Conservation (phyloP, 129 eudicot species). For the Flaveria bidentis region DNA sequence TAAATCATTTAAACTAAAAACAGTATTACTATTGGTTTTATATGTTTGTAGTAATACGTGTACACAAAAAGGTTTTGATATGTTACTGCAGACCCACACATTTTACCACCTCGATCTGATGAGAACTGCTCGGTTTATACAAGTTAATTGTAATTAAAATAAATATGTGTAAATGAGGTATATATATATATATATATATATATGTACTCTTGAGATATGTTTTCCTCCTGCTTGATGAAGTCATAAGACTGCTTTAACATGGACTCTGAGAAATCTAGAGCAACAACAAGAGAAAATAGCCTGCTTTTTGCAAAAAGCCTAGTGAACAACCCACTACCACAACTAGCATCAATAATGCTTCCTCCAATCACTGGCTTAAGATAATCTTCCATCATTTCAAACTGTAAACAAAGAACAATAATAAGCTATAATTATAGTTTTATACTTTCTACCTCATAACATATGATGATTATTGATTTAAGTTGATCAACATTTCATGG, state of each 20-base stretch:
- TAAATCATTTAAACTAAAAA: too few species aligned
- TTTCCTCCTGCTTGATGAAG: constrained; percentile 69
- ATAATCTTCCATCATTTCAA: constrained; percentile 76
- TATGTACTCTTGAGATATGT: constrained; percentile 75
- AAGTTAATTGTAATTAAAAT: too few species aligned
- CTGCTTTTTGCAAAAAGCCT: constrained; percentile 87
- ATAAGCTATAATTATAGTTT: neutral
- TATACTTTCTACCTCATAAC: neutral
- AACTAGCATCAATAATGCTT: constrained; percentile 88
- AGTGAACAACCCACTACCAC: constrained; percentile 88
- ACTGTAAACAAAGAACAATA: constrained; percentile 45
- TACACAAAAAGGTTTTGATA: too few species aligned
- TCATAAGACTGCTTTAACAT: constrained; percentile 75
- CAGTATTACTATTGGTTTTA: too few species aligned
- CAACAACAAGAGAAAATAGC: constrained; percentile 76
- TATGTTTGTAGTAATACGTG: too few species aligned
- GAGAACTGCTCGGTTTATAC: too few species aligned
- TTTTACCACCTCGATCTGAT: too few species aligned
- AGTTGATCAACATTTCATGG: neutral
- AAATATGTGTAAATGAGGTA: neutral
- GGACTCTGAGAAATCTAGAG: constrained; percentile 79
- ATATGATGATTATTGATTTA: neutral
- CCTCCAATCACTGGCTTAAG: constrained; percentile 82
- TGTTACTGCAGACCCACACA: too few species aligned
- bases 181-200: too few species aligned